Evolutionary conservation across 2,329 filamentous ascomycete species (phyloP).

Genomic region (Pseudocercospora pini-densiflorae): DNA sequence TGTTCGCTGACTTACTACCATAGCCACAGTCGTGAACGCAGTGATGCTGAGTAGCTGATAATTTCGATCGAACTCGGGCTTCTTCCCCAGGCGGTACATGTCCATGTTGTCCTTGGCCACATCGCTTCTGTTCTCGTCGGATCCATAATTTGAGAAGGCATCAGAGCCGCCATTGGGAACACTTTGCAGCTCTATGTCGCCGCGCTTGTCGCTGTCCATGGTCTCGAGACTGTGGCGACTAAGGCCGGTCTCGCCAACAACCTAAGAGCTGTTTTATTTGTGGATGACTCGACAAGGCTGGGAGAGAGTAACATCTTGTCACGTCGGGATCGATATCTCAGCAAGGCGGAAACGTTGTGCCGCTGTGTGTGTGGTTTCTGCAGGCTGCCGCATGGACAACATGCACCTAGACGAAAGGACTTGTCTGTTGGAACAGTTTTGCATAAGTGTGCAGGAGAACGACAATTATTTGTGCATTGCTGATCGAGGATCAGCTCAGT

Average conservation of each 20-base stretch:
- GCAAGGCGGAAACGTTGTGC: not conserved
- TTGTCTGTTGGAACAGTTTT: not conserved
- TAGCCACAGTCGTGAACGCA: not conserved
- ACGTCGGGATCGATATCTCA: not conserved
- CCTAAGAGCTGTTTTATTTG: not conserved
- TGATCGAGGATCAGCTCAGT: not conserved
- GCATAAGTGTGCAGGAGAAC: not conserved
- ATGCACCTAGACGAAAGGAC: not conserved
- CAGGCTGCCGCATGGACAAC: not conserved
- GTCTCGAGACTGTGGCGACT: not conserved
- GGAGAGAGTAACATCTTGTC: not conserved
- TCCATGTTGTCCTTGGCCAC: not conserved
- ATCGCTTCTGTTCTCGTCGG: not conserved
- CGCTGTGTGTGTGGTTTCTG: constrained; percentile 1
- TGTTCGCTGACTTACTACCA: not conserved
- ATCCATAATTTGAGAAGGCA: not conserved
- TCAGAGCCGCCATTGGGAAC: not conserved
- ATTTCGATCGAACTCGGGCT: not conserved
- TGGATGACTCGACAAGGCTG: not conserved
- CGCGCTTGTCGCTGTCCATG: not conserved
- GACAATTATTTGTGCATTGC: not conserved
- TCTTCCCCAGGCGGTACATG: constrained; percentile 4
- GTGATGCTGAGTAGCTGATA: constrained; percentile 5
- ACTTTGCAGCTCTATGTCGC: not conserved
- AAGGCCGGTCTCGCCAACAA: not conserved